Evolutionary conservation across 306 rosid genomes (phyloP).

Genomic region (Trichosanthes cucumerina): DNA sequence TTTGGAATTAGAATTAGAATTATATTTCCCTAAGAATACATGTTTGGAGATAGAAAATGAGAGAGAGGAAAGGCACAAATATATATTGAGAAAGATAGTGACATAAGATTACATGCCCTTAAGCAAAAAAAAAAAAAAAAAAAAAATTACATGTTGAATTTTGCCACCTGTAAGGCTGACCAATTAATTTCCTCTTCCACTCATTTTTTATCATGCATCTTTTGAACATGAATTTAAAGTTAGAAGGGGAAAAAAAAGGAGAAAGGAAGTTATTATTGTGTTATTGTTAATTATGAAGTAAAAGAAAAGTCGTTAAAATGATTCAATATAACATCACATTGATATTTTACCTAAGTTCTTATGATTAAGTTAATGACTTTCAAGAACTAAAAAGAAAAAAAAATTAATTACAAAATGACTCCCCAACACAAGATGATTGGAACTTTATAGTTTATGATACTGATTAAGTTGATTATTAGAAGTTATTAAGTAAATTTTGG

Average conservation of each 20-base stretch:
- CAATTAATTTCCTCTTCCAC: constrained; percentile 1
- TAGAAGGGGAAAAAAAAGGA: neutral
- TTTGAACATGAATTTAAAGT: constrained; percentile 4
- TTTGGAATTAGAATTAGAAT: too few species aligned
- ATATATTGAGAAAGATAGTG: neutral
- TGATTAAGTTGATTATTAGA: neutral
- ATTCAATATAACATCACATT: neutral
- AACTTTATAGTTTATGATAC: neutral
- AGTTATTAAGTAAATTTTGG: neutral
- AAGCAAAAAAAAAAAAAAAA: too few species aligned
- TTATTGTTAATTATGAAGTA: neutral
- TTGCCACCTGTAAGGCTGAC: neutral
- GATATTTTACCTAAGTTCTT: constrained; percentile 1
- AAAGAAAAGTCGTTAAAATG: constrained; percentile 1
- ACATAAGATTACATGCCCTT: neutral
- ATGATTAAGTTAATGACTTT: neutral
- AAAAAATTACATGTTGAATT: neutral
- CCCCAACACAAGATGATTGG: neutral
- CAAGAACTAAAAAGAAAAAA: neutral
- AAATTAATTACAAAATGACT: neutral
- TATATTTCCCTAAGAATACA: too few species aligned
- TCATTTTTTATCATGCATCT: neutral
- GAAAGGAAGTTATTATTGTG: constrained; percentile 6
- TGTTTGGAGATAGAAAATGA: too few species aligned
- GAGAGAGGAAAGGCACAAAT: too few species aligned